A percentile compares a stretch with the other conserved stretches of the same genome.
These are phyloP conservation scores for Saccharomycopsis sp. DNA, from an alignment of 805 yeast genomes.

Conservation along the genomic window DNA sequence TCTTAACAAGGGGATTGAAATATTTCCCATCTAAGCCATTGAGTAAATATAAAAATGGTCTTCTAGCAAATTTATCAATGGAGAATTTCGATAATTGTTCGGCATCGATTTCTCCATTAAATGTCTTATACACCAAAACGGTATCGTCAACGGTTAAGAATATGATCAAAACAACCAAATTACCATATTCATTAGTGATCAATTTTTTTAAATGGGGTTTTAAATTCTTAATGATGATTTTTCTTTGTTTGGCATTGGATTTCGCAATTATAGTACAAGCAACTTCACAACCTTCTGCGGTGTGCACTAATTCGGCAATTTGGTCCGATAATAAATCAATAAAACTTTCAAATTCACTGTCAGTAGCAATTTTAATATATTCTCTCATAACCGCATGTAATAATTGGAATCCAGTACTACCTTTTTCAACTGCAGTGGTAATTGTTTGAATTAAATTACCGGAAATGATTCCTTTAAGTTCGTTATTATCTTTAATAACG, in stretches of 20 bases:
- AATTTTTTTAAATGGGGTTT: conserved; percentile 68
- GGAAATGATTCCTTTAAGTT: conserved; percentile 66
- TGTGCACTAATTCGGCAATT: conserved; percentile 89
- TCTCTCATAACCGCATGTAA: conserved; percentile 95
- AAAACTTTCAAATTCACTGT: conserved; percentile 64
- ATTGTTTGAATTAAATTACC: conserved; percentile 74
- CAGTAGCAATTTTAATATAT: conserved; percentile 61
- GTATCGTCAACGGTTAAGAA: conserved; percentile 92
- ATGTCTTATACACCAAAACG: conserved; percentile 62
- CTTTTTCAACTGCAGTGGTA: conserved; percentile 85
- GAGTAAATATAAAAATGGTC: conserved; percentile 77
- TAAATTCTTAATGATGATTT: conserved; percentile 58
- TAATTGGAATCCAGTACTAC: conserved; percentile 92
- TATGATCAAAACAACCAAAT: conserved; percentile 63
- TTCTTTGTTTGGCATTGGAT: conserved; percentile 90
- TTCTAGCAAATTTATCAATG: conserved; percentile 68
- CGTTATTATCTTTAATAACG: conserved; percentile 55
- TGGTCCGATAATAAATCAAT: conserved; percentile 79
- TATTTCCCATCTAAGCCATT: conserved; percentile 73
- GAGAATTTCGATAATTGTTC: conserved; percentile 45
- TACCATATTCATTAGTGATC: conserved; percentile 80
- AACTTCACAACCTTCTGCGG: conserved; percentile 89
- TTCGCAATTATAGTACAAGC: conserved; percentile 71
- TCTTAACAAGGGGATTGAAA: conserved; percentile 62
- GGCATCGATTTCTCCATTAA: conserved; percentile 37